These are phyloP conservation scores for Apiotrichum sp. DNA, from an alignment of 1,284 basidiomycete species.

Conservation along the genomic window DNA sequence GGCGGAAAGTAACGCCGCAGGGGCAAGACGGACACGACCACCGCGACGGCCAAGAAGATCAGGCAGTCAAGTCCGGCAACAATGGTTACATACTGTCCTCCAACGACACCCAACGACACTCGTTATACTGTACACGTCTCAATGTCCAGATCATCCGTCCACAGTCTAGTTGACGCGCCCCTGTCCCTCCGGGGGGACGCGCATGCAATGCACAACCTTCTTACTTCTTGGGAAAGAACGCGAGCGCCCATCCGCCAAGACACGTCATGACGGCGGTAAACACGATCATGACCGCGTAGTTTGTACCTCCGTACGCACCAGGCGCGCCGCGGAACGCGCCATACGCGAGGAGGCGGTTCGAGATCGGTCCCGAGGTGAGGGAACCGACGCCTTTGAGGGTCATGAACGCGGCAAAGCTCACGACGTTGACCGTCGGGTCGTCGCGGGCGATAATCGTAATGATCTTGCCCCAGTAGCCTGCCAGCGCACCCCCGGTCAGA, in stretches of 20 bases:
- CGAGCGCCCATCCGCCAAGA: slow-evolving; percentile 10
- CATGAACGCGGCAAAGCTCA: slow-evolving; percentile 39
- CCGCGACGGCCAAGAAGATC: too few relatives aligned
- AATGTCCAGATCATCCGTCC: too few relatives aligned
- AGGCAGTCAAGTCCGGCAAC: too few relatives aligned
- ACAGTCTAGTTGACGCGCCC: too few relatives aligned
- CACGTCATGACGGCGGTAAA: slow-evolving; percentile 25
- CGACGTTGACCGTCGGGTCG: slow-evolving; percentile 32
- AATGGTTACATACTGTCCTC: too few relatives aligned
- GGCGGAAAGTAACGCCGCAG: too few relatives aligned
- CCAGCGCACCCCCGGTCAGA: slow-evolving; percentile 26
- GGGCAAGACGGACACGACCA: too few relatives aligned
- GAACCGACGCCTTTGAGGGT: slow-evolving; percentile 36
- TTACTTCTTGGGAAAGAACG: slow-evolving; percentile 1
- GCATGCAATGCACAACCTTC: too few relatives aligned
- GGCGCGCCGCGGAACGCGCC: slow-evolving; percentile 14
- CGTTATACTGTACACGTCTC: too few relatives aligned
- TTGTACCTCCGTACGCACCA: slow-evolving; percentile 27
- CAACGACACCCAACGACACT: too few relatives aligned
- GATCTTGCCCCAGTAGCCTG: slow-evolving; percentile 33
- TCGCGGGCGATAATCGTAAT: slow-evolving; percentile 33
- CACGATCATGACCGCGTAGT: slow-evolving; percentile 26
- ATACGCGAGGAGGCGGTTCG: slow-evolving; percentile 22
- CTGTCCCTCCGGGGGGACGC: too few relatives aligned
- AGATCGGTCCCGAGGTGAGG: slow-evolving; percentile 31